These are phyloP conservation scores for Amanita fuliginea DNA, from an alignment of 768 basidiomycete genomes.

Conservation along the genomic window DNA sequence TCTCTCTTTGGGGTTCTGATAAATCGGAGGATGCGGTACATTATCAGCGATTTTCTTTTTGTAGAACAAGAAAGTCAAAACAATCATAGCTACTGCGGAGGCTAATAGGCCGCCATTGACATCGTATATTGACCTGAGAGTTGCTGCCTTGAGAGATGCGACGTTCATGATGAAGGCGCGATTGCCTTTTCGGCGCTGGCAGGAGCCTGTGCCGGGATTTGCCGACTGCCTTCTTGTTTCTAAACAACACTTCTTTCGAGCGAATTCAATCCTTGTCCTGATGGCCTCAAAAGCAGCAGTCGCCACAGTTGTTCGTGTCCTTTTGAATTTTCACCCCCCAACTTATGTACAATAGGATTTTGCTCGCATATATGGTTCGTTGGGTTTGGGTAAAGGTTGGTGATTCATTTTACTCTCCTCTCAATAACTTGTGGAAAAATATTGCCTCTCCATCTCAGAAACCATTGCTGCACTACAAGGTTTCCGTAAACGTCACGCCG, in stretches of 20 bases:
- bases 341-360: conserved; percentile 49
- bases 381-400: conserved; percentile 83
- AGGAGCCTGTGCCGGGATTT: conserved; percentile 3
- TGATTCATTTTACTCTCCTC: conserved; percentile 3
- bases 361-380: conserved; percentile 68
- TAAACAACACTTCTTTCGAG: not conserved
- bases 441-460: conserved; percentile 37
- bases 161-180: not conserved
- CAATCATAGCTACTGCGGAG: not conserved
- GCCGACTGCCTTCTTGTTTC: not conserved
- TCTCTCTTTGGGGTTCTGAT: conserved; percentile 9
- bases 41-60: not conserved
- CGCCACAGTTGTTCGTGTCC: conserved; percentile 46
- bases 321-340: conserved; percentile 9
- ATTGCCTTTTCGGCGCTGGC: not conserved
- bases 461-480: conserved; percentile 84
- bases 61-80: not conserved
- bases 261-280: not conserved
- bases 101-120: not conserved
- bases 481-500: conserved; percentile 91
- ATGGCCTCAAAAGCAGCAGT: conserved; percentile 69
- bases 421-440: not conserved
- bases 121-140: too few relatives aligned
- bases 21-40: too few relatives aligned
- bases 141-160: not conserved